Evolutionary conservation across 2,329 filamentous ascomycete genomes (phyloP).

Genomic region (Pseudopithomyces maydicus): DNA sequence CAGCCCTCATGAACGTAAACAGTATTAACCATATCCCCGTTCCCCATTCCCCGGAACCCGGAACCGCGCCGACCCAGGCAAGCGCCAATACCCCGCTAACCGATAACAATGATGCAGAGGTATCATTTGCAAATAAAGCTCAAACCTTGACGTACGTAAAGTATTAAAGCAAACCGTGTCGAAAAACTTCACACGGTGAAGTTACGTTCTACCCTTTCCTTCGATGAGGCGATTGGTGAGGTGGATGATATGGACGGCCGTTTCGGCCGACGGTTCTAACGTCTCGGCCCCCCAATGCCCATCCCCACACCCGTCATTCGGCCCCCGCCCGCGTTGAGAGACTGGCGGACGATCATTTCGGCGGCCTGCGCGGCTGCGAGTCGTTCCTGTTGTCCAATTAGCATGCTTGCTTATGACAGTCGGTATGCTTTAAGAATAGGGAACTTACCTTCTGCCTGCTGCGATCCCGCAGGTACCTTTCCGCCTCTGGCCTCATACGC

Average conservation of each 20-base stretch:
- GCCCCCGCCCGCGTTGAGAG: constrained; percentile 67
- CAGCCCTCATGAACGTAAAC: not conserved
- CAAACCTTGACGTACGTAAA: not conserved
- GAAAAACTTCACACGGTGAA: not conserved
- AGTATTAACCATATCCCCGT: not conserved
- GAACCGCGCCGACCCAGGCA: not conserved
- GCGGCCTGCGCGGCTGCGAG: constrained; percentile 88
- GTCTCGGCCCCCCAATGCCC: constrained; percentile 8
- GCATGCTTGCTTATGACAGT: constrained; percentile 3
- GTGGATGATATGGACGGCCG: constrained; percentile 5
- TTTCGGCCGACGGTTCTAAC: constrained; percentile 12
- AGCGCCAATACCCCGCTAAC: constrained; percentile 5
- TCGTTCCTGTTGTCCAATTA: constrained; percentile 62
- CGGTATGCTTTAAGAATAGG: not conserved
- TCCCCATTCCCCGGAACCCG: not conserved
- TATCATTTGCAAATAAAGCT: constrained; percentile 1
- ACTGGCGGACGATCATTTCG: constrained; percentile 93
- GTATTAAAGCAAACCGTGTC: not conserved
- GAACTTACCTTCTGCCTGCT: constrained; percentile 76
- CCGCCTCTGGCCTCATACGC: constrained; percentile 91
- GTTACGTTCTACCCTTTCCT: not conserved
- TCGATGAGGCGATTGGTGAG: not conserved
- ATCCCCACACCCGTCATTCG: constrained; percentile 51
- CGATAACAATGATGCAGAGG: constrained; percentile 8
- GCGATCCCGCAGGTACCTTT: constrained; percentile 83